Conservation (phyloP, 306 rosid species). For the Aeschynomene evenia region DNA sequence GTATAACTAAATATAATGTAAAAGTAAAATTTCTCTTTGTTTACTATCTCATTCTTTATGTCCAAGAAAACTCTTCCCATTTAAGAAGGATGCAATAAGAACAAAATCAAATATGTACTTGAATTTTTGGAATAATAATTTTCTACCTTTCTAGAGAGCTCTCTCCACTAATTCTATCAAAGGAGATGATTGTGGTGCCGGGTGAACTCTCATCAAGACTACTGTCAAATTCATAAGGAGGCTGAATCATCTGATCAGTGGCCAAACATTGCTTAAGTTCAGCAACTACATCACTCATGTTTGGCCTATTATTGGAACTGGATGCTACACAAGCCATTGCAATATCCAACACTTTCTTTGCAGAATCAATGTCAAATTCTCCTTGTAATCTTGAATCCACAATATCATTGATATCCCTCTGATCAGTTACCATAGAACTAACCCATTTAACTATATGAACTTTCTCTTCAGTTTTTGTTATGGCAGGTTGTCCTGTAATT, state of each 20-base stretch:
- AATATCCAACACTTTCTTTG: slow-evolving; percentile 27
- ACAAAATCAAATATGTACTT: too few species aligned
- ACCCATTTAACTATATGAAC: slow-evolving; percentile 37
- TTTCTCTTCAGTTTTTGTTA: slow-evolving; percentile 29
- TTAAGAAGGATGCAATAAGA: not conserved
- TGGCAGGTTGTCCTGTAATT: slow-evolving; percentile 40
- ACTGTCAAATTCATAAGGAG: not conserved
- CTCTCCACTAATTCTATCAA: slow-evolving; percentile 35
- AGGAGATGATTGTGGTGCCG: not conserved
- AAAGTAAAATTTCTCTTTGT: too few species aligned
- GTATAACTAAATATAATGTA: too few species aligned
- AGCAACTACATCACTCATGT: slow-evolving; percentile 35
- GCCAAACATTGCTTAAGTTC: slow-evolving; percentile 35
- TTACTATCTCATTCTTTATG: not conserved
- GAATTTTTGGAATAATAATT: not conserved
- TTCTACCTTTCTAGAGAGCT: slow-evolving; percentile 38
- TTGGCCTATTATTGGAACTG: slow-evolving; percentile 35
- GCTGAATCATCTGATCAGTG: not conserved
- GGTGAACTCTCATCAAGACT: not conserved
- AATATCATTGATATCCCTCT: slow-evolving; percentile 24
- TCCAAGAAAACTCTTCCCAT: not conserved
- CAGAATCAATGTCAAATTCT: slow-evolving; percentile 19
- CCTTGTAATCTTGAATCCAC: slow-evolving; percentile 42
- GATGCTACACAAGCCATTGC: slow-evolving; percentile 44
- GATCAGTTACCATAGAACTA: not conserved